phyloP scores from a whole-genome alignment of 768 basidiomycete species.

The Coprinopsis sp. region DNA sequence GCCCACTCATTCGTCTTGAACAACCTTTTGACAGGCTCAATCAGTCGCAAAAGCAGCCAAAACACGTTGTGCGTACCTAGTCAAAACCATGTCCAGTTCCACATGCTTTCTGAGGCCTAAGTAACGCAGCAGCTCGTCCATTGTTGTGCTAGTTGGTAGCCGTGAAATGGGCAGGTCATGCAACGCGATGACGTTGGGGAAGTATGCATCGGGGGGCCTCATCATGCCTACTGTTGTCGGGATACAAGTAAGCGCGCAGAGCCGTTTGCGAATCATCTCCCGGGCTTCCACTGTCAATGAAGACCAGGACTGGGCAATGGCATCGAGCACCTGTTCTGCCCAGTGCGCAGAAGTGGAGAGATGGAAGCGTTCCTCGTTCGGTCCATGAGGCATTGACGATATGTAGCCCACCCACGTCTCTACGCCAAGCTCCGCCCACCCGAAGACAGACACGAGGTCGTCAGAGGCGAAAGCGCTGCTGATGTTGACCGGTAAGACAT shows the following conservation, averaged over 20 bases:
- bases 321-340: slow-evolving; percentile 72
- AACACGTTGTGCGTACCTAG: slow-evolving; percentile 68
- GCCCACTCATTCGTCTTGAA: slow-evolving; percentile 90
- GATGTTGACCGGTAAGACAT: slow-evolving; percentile 65
- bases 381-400: slow-evolving; percentile 33
- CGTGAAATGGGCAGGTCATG: slow-evolving; percentile 77
- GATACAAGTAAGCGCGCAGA: slow-evolving; percentile 54
- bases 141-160: slow-evolving; percentile 62
- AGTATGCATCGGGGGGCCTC: slow-evolving; percentile 70
- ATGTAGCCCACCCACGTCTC: slow-evolving; percentile 76
- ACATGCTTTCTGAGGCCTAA: slow-evolving; percentile 90
- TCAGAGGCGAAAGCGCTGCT: slow-evolving; percentile 54
- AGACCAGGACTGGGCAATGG: slow-evolving; percentile 70
- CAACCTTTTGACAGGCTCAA: slow-evolving; percentile 50
- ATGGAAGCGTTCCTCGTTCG: slow-evolving; percentile 56
- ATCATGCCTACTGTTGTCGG: slow-evolving; percentile 75
- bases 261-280: slow-evolving; percentile 40
- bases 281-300: slow-evolving; percentile 49
- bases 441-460: slow-evolving; percentile 52
- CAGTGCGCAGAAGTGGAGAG: slow-evolving; percentile 63
- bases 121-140: slow-evolving; percentile 67
- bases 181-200: slow-evolving; percentile 83
- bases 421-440: slow-evolving; percentile 75
- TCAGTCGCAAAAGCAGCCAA: background rate
- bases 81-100: slow-evolving; percentile 90